Base-by-base conservation (phyloP, 2,329 filamentous ascomycete species). In the Pseudogymnoascus sp. region DNA sequence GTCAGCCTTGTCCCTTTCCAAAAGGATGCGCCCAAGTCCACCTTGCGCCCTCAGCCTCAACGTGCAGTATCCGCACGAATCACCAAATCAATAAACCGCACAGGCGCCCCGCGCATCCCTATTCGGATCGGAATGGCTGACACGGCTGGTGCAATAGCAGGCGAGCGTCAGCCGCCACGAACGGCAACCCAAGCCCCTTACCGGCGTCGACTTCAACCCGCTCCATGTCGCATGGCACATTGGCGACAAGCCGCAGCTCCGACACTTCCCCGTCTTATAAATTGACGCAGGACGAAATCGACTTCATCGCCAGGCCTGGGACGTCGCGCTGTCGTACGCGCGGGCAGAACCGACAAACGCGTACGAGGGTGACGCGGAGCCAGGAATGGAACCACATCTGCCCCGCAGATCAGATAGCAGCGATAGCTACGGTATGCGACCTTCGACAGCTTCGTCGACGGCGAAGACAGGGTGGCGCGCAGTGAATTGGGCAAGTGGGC, bases 131-230 rank as follows among this genome's bases (percentile, higher is more conserved):
- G 28, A 55, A 55, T 18, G 28, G 25, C 45, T 55, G 28, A 55
- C 45, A 55, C 4, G n/a, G n/a, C 25, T 55, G 45, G 49, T 33
- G 33, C 49, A 55, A 55, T 55, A 55, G 49, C 49, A 55, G 49
- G 11, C 49, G 49, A 33, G 49, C 49, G 8, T 55, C 49, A 55
- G 49, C 49, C 25, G 49, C 49, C 49, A 33, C 49, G 31, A n/a
- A 33, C 18, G 49, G 49, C 28, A 12, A 33, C 28, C 49, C 9
- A 33, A 33, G 49, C 28, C 49, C 49, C 25, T 18, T 55, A 16
- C 28, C 49, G 21, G n/a, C 28, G 4, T 18, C 49, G 16, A 55
- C 5, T 12, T 55, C 49, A 33, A 33, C 16, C 28, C 49, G 49
- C 25, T 55, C 49, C 9, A 33, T 55, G 49, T 55, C 49, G 49